phyloP scores from a whole-genome alignment of 139 green algal species.

The Chlamydomonas urium region DNA sequence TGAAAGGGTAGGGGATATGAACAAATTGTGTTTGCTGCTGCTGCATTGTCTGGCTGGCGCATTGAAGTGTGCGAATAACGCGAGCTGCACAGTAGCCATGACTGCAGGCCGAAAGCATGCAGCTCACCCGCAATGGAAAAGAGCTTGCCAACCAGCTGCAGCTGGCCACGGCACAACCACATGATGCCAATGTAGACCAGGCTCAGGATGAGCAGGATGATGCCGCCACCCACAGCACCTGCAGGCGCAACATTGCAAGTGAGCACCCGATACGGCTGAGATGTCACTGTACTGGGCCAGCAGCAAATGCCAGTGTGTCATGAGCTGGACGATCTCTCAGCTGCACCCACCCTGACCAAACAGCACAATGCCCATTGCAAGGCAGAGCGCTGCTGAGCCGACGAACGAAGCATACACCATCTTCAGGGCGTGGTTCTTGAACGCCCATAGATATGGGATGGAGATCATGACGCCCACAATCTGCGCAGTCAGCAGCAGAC shows the following conservation, averaged over 20 bases:
- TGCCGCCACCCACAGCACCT: background rate
- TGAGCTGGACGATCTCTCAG: background rate
- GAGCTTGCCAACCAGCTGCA: background rate
- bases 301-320: no score
- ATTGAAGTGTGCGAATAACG: no score
- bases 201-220: background rate
- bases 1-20: no score
- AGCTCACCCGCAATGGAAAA: background rate
- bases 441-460: background rate
- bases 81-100: no score
- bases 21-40: no score
- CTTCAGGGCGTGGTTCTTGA: background rate
- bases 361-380: background rate
- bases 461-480: background rate
- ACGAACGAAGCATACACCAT: background rate
- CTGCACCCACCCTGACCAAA: background rate
- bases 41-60: no score
- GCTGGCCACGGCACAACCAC: background rate
- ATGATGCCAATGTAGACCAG: background rate
- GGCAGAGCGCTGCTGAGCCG: background rate
- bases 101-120: no score
- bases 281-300: no score
- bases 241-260: no score
- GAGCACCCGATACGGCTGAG: no score
- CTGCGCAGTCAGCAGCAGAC: no score